phyloP scores from a whole-genome alignment of 2,329 filamentous ascomycete species.

The Cercospora nicotianae region DNA sequence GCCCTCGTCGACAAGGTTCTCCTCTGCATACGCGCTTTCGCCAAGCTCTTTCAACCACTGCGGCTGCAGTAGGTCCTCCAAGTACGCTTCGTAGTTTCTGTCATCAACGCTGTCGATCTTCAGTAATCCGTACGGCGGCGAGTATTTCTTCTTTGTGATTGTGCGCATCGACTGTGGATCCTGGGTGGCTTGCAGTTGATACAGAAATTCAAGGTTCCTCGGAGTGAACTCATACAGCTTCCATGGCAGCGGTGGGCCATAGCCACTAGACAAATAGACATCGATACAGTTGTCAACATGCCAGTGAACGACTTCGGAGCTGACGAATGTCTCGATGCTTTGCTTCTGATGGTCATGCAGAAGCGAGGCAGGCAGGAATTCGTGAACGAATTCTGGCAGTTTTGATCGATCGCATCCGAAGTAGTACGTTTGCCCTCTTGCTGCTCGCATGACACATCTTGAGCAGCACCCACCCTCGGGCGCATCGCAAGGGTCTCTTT shows the following conservation, averaged over 20 bases:
- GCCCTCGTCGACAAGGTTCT: slow-evolving; percentile 42
- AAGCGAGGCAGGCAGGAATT: slow-evolving; percentile 43
- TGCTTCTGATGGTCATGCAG: slow-evolving; percentile 41
- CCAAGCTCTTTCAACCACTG: slow-evolving; percentile 45
- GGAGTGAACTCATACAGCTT: slow-evolving; percentile 51
- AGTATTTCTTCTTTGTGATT: slow-evolving; percentile 40
- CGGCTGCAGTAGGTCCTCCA: slow-evolving; percentile 45
- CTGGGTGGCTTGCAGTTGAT: slow-evolving; percentile 47
- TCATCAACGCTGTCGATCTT: slow-evolving; percentile 48
- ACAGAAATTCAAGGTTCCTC: slow-evolving; percentile 41
- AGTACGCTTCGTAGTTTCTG: slow-evolving; percentile 47
- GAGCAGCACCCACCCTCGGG: slow-evolving; percentile 31
- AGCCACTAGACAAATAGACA: slow-evolving; percentile 47
- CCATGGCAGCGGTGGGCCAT: slow-evolving; percentile 46
- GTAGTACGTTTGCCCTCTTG: slow-evolving; percentile 42
- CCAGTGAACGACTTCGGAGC: slow-evolving; percentile 40
- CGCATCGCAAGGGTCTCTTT: slow-evolving; percentile 47
- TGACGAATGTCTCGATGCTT: slow-evolving; percentile 45
- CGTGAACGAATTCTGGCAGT: slow-evolving; percentile 45
- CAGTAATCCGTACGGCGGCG: slow-evolving; percentile 49
- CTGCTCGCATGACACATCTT: slow-evolving; percentile 38
- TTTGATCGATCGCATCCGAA: slow-evolving; percentile 50
- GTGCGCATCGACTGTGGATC: slow-evolving; percentile 35
- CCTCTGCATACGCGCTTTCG: slow-evolving; percentile 47
- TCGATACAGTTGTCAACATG: slow-evolving; percentile 41